Base-by-base conservation (phyloP, 345 rosid species). In the Bretschneidera sinensis region DNA sequence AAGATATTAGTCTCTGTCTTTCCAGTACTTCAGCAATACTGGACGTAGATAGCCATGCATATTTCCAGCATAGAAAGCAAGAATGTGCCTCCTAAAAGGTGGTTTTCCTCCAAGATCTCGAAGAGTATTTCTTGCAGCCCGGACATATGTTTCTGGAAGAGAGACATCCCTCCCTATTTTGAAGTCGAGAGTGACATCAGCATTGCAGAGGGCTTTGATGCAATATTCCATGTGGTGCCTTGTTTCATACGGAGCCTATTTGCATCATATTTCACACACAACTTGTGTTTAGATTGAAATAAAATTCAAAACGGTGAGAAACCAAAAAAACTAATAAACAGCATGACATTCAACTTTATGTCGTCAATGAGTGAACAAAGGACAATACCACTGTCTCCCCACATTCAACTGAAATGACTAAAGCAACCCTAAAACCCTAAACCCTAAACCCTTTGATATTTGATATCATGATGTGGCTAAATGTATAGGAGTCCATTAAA, bases 181-280 rank as follows among this genome's bases (percentile, higher is more conserved):
- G 81, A 84, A 92, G 24, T 91, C 97, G 31, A 74, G 77, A 0
- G 94, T 92, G 13, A 87, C 74, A 48, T 92, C 98, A 1, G 98
- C 97, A 68, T 92, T 92, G 88, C 98, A 92, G 23, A 92, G 79
- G 45, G 97, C 95, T 76, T 89, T 92, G 63, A 92, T 83, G 78
- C 98, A 87, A 33, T 83, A 89, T 65, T 92, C 98, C 98, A 92
- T 92, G 71, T 92, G 98, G 75, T 85, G 97, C 69, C 97, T 84
- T 22, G 98, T 87, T 63, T 92, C 97, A n/a, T 87, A 92, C 16
- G 98, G 98, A 63, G 98, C 98, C 97, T 92, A 80, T 39, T 64
- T 39, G 4, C 45, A 39, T 39, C 45, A n/a, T 18, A n/a, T 9
- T n/a, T n/a, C 6, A 20, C 39, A 18, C 43, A 33, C 47, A 51